These are phyloP conservation scores for Kwoniella dendrophila DNA, from an alignment of 768 basidiomycete genomes.

Conservation along the genomic window DNA sequence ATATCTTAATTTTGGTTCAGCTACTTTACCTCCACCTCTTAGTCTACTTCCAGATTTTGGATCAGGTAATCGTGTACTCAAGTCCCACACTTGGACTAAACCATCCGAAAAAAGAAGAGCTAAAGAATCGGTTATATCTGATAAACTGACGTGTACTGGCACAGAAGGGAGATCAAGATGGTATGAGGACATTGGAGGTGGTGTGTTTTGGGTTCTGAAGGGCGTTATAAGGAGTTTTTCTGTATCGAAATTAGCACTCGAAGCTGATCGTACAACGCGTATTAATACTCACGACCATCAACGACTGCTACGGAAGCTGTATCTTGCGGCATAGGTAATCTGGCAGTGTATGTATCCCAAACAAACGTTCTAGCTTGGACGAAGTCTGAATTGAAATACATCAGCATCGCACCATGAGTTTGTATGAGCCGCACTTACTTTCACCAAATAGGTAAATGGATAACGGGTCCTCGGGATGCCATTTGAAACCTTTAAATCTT, in stretches of 20 bases:
- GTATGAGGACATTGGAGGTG: conserved; percentile 93
- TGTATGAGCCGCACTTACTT: conserved; percentile 59
- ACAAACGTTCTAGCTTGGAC: conserved; percentile 65
- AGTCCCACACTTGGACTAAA: conserved; percentile 68
- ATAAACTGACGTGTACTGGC: conserved; percentile 71
- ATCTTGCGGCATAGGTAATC: conserved; percentile 66
- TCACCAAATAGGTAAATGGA: conserved; percentile 68
- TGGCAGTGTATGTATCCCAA: conserved; percentile 77
- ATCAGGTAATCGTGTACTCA: conserved; percentile 64
- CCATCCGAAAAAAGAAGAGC: conserved; percentile 74
- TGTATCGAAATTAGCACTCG: conserved; percentile 50
- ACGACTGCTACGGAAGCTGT: conserved; percentile 85
- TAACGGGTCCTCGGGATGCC: conserved; percentile 83
- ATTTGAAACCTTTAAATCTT: conserved; percentile 72
- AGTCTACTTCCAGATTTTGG: conserved; percentile 35
- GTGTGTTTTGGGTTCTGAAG: conserved; percentile 89
- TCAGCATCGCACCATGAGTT: not conserved
- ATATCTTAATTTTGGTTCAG: conserved; percentile 45
- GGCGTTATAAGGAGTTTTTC: conserved; percentile 81
- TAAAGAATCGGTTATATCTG: conserved; percentile 63
- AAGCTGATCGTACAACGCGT: not conserved
- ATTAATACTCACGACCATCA: conserved; percentile 71
- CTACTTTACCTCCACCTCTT: conserved; percentile 52
- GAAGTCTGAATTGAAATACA: conserved; percentile 56
- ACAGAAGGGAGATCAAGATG: conserved; percentile 57